Base-by-base conservation (phyloP, 2,329 filamentous ascomycete species). In the Xylariaceae sp. region DNA sequence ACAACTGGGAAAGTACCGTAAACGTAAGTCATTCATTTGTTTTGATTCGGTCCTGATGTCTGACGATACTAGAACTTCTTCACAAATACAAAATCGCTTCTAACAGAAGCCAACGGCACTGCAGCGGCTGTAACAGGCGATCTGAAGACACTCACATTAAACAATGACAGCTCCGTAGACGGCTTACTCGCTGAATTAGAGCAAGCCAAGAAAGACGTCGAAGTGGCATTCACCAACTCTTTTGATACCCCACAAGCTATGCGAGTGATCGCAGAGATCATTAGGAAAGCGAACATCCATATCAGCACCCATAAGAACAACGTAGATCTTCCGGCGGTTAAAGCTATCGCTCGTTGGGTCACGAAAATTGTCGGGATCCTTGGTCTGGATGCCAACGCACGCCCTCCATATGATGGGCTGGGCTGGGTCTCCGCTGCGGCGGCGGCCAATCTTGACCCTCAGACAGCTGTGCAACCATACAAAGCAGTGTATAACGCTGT, bases 161-260 rank as follows among this genome's bases (percentile, higher is more conserved):
- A 61, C 48, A 69, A 74, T 40, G 67, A 65, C 16, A 61, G 69
- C 41, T 52, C 69, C 37, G 67, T 59, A 12, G 67, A 71, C n/a
- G 67, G 65, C 46, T 56, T 74, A 7, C 56, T 72, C 16, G 73
- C 71, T 1, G 78, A 80, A 56, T 70, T 82, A 5, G 76, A 82
- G 48, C 78, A 83, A 55, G 81, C 83, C 9, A 79, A 86, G 72
- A 74, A 74, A 41, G 83, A 85, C 20, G 70, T 84, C 26, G 73
- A 83, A 32, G 68, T 73, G 1, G 88, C 89, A 1, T 79, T 97
- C 16, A 81, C 82, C 64, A 91, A 96, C 74, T 96, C 92, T 0
- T 96, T 97, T 71, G 89, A 97, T 73, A 97, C 93, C 0, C 86
- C 90, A 1, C 78, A 80, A 48, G 91, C 88, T 4, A 91, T 97